These are phyloP conservation scores for Nakaseomyces sp. DNA, from an alignment of 1,139 yeast species.

Conservation along the genomic window DNA sequence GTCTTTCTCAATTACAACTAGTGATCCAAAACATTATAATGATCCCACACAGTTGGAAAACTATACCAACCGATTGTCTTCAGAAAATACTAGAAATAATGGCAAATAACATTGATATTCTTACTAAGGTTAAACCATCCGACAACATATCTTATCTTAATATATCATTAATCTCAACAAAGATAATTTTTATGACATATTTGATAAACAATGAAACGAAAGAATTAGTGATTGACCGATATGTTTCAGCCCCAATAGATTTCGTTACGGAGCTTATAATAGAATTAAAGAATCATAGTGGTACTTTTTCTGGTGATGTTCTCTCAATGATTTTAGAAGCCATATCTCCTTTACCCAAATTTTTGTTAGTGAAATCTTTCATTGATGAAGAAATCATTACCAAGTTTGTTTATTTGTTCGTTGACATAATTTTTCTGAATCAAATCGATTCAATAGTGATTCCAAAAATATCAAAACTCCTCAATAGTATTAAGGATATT, in stretches of 20 bases:
- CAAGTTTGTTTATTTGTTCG: slow-evolving; percentile 23
- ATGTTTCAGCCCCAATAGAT: slow-evolving; percentile 36
- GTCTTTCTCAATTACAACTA: slow-evolving; percentile 15
- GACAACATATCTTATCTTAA: slow-evolving; percentile 9
- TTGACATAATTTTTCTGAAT: slow-evolving; percentile 26
- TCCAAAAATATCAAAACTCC: slow-evolving; percentile 15
- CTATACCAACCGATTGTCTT: slow-evolving; percentile 12
- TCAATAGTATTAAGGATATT: slow-evolving; percentile 28
- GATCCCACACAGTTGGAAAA: slow-evolving; percentile 12
- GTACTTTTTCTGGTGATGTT: slow-evolving; percentile 8
- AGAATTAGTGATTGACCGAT: slow-evolving; percentile 39
- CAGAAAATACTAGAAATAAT: slow-evolving; percentile 16
- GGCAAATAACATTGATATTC: slow-evolving; percentile 14
- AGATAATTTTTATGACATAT: slow-evolving; percentile 38
- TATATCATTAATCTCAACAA: slow-evolving; percentile 35
- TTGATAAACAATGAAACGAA: slow-evolving; percentile 37
- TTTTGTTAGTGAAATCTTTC: slow-evolving; percentile 18
- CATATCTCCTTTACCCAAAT: slow-evolving; percentile 18
- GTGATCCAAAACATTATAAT: slow-evolving; percentile 17
- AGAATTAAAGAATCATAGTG: neutral
- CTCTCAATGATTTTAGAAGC: slow-evolving; percentile 14
- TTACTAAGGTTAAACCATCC: slow-evolving; percentile 5
- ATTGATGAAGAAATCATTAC: slow-evolving; percentile 28
- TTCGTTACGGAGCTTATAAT: slow-evolving; percentile 23
- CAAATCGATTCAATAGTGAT: slow-evolving; percentile 13